phyloP scores from a whole-genome alignment of 208 protist genomes.

The Wallacemonas sp. region DNA sequence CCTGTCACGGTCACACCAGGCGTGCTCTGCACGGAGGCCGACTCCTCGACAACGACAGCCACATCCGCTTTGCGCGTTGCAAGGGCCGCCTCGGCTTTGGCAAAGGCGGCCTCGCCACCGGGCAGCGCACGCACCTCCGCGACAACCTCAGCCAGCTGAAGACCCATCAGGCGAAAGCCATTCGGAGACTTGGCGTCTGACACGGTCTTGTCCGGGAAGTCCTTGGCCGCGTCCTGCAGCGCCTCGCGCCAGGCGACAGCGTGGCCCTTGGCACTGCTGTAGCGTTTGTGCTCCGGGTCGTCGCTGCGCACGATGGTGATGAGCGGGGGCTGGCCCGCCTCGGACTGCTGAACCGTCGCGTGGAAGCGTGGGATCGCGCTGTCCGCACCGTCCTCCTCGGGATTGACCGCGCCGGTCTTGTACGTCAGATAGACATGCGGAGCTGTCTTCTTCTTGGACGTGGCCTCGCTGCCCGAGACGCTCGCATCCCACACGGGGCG shows the following conservation, averaged over 20 bases:
- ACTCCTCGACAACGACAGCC: neutral
- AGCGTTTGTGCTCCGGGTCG: slow-evolving; percentile 33
- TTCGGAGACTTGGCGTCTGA: slow-evolving; percentile 9
- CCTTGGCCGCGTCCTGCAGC: slow-evolving; percentile 37
- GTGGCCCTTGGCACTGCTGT: slow-evolving; percentile 27
- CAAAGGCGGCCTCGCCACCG: slow-evolving; percentile 26
- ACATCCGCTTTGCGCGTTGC: neutral
- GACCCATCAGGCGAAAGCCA: slow-evolving; percentile 39
- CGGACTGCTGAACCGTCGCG: slow-evolving; percentile 1
- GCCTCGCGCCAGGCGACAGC: slow-evolving; percentile 56
- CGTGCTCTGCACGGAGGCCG: slow-evolving; percentile 4
- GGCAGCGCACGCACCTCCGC: slow-evolving; percentile 35
- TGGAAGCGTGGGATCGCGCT: slow-evolving; percentile 1
- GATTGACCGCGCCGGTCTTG: neutral
- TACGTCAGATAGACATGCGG: slow-evolving; percentile 6
- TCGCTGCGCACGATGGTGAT: slow-evolving; percentile 73
- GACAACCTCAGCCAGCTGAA: slow-evolving; percentile 34
- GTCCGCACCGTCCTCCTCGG: neutral
- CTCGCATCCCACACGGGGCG: slow-evolving; percentile 43
- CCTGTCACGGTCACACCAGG: neutral
- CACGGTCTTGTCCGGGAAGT: slow-evolving; percentile 42
- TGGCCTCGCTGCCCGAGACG: neutral
- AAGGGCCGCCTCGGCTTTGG: slow-evolving; percentile 3
- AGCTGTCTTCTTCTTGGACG: neutral
- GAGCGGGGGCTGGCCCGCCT: slow-evolving; percentile 17